These are phyloP conservation scores for Spiraea crenata DNA, from an alignment of 331 rosid species.

Conservation along the genomic window DNA sequence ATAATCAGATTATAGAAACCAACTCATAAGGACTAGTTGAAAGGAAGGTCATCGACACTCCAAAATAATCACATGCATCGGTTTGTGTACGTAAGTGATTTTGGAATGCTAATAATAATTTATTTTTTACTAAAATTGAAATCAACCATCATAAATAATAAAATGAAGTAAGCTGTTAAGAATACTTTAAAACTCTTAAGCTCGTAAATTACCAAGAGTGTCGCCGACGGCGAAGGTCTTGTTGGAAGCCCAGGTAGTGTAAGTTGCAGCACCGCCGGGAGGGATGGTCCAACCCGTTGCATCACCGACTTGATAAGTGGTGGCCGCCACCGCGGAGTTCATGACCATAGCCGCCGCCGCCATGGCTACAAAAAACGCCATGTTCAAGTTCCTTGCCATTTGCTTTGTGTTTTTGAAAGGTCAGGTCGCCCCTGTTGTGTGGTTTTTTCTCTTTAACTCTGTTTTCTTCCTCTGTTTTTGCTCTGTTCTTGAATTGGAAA, in stretches of 20 bases:
- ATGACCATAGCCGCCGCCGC: conserved; percentile 37
- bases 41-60: too few species aligned
- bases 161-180: background rate
- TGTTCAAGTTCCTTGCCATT: conserved; percentile 47
- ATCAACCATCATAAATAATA: background rate
- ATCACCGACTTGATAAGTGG: conserved; percentile 50
- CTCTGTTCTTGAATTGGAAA: background rate
- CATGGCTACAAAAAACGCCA: conserved; percentile 25
- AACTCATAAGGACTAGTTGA: too few species aligned
- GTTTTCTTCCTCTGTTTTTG: conserved; percentile 5
- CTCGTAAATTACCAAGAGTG: conserved; percentile 44
- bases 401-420: conserved; percentile 40
- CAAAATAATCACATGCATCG: too few species aligned
- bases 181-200: too few species aligned
- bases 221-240: conserved; percentile 47
- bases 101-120: too few species aligned
- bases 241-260: conserved; percentile 48
- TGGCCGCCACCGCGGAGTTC: conserved; percentile 37
- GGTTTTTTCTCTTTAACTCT: too few species aligned
- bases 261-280: conserved; percentile 27
- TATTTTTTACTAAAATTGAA: too few species aligned
- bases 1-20: too few species aligned
- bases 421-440: conserved; percentile 51
- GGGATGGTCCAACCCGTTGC: conserved; percentile 47
- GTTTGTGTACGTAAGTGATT: too few species aligned